Percentiles rank a stretch among this genome's conserved stretches.
These are phyloP conservation scores for Candida ulmi DNA, from an alignment of 805 yeast genomes.

Conservation along the genomic window DNA sequence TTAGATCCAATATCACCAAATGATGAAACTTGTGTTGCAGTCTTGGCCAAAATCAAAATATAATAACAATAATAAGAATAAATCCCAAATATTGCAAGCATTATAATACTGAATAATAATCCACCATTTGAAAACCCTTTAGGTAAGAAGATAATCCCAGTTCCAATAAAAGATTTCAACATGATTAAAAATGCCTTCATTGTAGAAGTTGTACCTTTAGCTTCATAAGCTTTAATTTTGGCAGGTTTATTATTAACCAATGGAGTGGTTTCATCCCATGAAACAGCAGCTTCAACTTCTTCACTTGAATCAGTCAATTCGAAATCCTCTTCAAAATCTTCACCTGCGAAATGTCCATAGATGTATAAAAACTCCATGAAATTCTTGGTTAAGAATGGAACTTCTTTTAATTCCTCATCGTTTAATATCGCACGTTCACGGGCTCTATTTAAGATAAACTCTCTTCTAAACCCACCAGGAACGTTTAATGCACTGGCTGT, in stretches of 20 bases:
- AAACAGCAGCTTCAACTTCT: no score
- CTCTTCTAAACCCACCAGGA: constrained; percentile 82
- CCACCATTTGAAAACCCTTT: constrained; percentile 74
- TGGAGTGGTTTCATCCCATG: constrained; percentile 23
- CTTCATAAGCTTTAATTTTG: constrained; percentile 18
- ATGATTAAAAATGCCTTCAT: constrained; percentile 64
- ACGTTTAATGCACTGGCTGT: constrained; percentile 64
- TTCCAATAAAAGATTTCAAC: constrained; percentile 71
- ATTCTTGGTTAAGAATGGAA: constrained; percentile 58
- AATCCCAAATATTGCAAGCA: constrained; percentile 55
- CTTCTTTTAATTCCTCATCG: constrained; percentile 25
- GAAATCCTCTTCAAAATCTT: constrained; percentile 68
- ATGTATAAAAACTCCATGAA: constrained; percentile 72
- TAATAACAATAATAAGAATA: constrained; percentile 78
- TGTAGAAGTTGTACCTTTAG: constrained; percentile 66
- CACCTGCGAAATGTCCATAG: constrained; percentile 87
- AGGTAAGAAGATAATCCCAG: constrained; percentile 69
- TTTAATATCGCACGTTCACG: constrained; percentile 15
- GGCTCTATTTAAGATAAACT: constrained; percentile 43
- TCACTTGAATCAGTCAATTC: constrained; percentile 35
- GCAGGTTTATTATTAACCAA: constrained; percentile 15
- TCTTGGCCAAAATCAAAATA: constrained; percentile 54
- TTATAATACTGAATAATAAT: constrained; percentile 45
- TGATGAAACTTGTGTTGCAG: constrained; percentile 57
- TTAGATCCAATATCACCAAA: constrained; percentile 71